Evolutionary conservation across 805 yeast species (phyloP).

Genomic region (Ascoidea rubescens): DNA sequence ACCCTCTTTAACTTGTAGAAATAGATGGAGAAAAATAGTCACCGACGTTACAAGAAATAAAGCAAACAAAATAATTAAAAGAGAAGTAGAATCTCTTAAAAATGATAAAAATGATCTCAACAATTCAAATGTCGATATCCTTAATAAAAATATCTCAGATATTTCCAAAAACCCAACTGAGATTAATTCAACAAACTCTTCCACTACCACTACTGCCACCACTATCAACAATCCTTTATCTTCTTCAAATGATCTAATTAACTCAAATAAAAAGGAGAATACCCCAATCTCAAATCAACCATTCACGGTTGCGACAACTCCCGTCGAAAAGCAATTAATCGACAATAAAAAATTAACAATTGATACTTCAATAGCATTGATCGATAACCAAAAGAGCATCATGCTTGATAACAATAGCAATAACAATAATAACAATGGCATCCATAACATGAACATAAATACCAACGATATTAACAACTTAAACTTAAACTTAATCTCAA

Average conservation of each 20-base stretch:
- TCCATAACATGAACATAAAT: background rate
- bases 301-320: background rate
- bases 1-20: constrained; percentile 81
- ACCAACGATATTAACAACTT: background rate
- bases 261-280: background rate
- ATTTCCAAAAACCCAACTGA: background rate
- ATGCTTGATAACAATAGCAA: background rate
- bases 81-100: constrained; percentile 44
- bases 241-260: background rate
- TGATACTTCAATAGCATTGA: constrained; percentile 11
- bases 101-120: constrained; percentile 2
- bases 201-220: background rate
- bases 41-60: constrained; percentile 60
- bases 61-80: constrained; percentile 39
- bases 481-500: background rate
- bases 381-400: constrained; percentile 8
- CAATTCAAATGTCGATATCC: background rate
- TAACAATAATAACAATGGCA: background rate
- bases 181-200: background rate
- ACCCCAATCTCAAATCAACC: background rate
- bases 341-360: constrained; percentile 3
- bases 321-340: background rate
- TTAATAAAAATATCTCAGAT: background rate
- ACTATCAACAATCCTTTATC: background rate
- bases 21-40: constrained; percentile 81